Evolutionary conservation across 768 basidiomycete species (phyloP).

Genomic region (Mrakia blollopis): DNA sequence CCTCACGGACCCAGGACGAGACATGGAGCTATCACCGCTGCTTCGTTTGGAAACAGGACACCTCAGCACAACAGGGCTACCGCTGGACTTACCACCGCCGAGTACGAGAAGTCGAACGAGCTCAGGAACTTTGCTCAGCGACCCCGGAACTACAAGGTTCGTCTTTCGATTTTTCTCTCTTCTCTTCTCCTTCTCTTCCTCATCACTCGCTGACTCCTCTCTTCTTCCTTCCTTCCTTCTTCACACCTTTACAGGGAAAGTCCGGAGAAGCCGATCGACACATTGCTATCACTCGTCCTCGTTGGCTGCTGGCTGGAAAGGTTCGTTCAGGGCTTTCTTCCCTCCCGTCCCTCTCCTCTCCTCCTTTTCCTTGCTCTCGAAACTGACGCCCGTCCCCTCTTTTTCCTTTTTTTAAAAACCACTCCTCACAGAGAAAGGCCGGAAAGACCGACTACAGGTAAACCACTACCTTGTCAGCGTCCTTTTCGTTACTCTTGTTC

Average conservation of each 20-base stretch:
- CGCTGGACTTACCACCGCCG: constrained; percentile 73
- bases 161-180: background rate
- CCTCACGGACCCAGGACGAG: constrained; percentile 54
- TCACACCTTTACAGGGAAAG: constrained; percentile 45
- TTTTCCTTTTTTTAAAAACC: background rate
- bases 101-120: constrained; percentile 71
- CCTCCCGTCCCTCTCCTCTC: constrained; percentile 35
- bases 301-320: constrained; percentile 34
- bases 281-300: constrained; percentile 44
- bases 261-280: constrained; percentile 68
- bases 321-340: constrained; percentile 5
- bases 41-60: constrained; percentile 46
- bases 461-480: background rate
- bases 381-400: background rate
- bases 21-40: constrained; percentile 51
- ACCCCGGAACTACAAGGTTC: constrained; percentile 69
- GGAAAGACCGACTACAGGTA: constrained; percentile 45
- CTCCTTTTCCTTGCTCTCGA: background rate
- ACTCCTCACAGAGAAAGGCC: constrained; percentile 43
- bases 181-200: background rate
- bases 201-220: background rate
- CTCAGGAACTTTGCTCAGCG: constrained; percentile 83
- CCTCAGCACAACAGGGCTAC: constrained; percentile 70
- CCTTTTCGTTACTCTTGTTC: background rate
- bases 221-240: background rate